phyloP scores from a whole-genome alignment of 257 asterid genomes.

The Solanum infundibuliforme region DNA sequence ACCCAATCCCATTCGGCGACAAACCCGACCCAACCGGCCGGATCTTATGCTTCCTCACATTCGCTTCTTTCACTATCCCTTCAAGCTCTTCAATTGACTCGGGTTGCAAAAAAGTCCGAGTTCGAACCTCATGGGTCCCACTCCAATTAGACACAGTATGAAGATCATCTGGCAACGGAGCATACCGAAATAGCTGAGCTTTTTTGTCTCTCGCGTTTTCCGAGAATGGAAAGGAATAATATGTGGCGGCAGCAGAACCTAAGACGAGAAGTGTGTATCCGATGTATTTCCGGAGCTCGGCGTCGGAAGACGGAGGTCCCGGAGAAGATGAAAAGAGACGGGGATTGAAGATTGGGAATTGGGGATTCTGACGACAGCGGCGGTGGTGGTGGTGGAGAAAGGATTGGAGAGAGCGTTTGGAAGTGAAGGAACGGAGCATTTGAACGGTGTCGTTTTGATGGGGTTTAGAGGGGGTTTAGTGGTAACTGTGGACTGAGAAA shows the following conservation, averaged over 20 bases:
- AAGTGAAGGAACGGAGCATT: slow-evolving; percentile 43
- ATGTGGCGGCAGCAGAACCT: slow-evolving; percentile 79
- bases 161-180: slow-evolving; percentile 82
- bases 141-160: slow-evolving; percentile 95
- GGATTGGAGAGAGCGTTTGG: slow-evolving; percentile 46
- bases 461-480: slow-evolving; percentile 16
- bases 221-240: slow-evolving; percentile 81
- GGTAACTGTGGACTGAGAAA: not conserved
- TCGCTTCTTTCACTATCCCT: slow-evolving; percentile 39
- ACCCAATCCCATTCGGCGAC: slow-evolving; percentile 86
- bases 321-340: slow-evolving; percentile 3
- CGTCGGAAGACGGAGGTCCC: slow-evolving; percentile 48
- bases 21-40: slow-evolving; percentile 94
- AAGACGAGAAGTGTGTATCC: slow-evolving; percentile 75
- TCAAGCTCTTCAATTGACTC: slow-evolving; percentile 50
- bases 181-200: slow-evolving; percentile 87
- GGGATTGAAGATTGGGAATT: not conserved
- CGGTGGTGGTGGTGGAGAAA: slow-evolving; percentile 6
- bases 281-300: slow-evolving; percentile 74
- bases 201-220: slow-evolving; percentile 69
- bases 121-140: slow-evolving; percentile 92
- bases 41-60: slow-evolving; percentile 58
- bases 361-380: slow-evolving; percentile 12
- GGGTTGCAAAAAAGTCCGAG: slow-evolving; percentile 83
- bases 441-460: slow-evolving; percentile 1